Percentiles rank a stretch among this genome's conserved stretches.
These are phyloP conservation scores for Sinapis alba DNA, from an alignment of 441 rosid species.

Conservation along the genomic window DNA sequence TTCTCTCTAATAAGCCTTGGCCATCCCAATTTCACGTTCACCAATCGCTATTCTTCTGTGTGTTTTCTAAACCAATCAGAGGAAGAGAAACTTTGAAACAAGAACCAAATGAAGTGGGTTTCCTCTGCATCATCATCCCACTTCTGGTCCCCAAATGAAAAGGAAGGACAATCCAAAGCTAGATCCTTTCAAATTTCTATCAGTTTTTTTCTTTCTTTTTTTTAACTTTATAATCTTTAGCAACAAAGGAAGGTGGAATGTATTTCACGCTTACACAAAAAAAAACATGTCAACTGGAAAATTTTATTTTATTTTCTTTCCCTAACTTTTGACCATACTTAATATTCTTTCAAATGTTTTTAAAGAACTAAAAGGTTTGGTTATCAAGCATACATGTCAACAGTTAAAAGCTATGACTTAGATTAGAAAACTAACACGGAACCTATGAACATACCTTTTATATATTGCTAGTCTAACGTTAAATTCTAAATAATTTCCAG, in stretches of 20 bases:
- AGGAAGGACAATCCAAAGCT: constrained; percentile 28
- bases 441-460: constrained; percentile 20
- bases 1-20: constrained; percentile 34
- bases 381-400: constrained; percentile 36
- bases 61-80: constrained; percentile 31
- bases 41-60: constrained; percentile 13
- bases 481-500: constrained; percentile 16
- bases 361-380: constrained; percentile 24
- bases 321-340: constrained; percentile 41
- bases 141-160: constrained; percentile 38
- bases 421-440: constrained; percentile 26
- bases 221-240: constrained; percentile 32
- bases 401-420: constrained; percentile 24
- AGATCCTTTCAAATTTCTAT: constrained; percentile 25
- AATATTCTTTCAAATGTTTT: constrained; percentile 23
- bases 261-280: constrained; percentile 35
- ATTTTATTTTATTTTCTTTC: constrained; percentile 26
- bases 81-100: constrained; percentile 32
- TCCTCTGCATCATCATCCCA: constrained; percentile 40
- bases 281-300: constrained; percentile 35
- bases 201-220: constrained; percentile 19
- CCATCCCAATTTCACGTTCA: constrained; percentile 51
- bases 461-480: constrained; percentile 16
- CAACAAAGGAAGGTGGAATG: constrained; percentile 45
- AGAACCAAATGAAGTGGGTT: constrained; percentile 24